phyloP scores from a whole-genome alignment of 2,329 filamentous ascomycete species.

The Rutstroemia sp. region DNA sequence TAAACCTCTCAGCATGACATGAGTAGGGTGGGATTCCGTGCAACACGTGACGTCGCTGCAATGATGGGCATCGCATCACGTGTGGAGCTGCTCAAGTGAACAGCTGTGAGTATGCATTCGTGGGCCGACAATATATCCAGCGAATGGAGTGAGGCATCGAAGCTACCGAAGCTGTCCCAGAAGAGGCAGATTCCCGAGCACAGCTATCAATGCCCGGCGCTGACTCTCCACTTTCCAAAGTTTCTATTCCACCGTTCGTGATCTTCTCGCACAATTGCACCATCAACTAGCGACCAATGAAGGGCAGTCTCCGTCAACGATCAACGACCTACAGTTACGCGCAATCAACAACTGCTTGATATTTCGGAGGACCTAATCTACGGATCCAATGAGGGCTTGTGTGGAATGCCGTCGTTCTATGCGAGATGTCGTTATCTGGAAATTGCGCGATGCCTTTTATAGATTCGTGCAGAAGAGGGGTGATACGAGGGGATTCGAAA shows the following conservation, averaged over 20 bases:
- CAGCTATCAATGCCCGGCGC: not conserved
- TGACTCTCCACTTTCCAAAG: not conserved
- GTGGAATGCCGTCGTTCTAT: not conserved
- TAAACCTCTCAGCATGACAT: too few relatives aligned
- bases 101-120: too few relatives aligned
- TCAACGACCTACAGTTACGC: not conserved
- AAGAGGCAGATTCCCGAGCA: not conserved
- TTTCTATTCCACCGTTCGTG: not conserved
- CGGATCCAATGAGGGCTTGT: not conserved
- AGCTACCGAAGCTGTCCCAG: too few relatives aligned
- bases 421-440: conserved; percentile 3
- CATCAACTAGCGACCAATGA: conserved; percentile 7
- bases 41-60: too few relatives aligned
- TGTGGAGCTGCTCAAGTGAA: too few relatives aligned
- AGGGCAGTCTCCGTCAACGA: not conserved
- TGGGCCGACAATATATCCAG: too few relatives aligned
- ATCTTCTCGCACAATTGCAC: conserved; percentile 5
- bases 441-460: not conserved
- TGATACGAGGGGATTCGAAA: not conserved
- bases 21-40: too few relatives aligned
- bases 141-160: too few relatives aligned
- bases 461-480: not conserved
- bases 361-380: not conserved
- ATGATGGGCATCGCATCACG: too few relatives aligned
- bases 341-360: not conserved